Evolutionary conservation across 768 basidiomycete genomes (phyloP).

Genomic region (Gautieria morchelliformis): DNA sequence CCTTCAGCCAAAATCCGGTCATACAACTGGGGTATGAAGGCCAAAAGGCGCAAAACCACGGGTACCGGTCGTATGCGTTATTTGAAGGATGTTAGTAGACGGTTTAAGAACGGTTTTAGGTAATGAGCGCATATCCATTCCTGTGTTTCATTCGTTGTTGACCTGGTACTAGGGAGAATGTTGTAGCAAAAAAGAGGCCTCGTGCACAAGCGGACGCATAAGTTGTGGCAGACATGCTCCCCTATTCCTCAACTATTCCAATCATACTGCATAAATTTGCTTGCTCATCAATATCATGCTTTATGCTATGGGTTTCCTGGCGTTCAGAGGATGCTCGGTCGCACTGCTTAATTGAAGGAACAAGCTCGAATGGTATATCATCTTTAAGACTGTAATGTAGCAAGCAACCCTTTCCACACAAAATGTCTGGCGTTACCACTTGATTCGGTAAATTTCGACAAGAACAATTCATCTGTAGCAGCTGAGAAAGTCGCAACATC

Average conservation of each 20-base stretch:
- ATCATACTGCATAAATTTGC: not conserved
- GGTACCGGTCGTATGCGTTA: slow-evolving; percentile 94
- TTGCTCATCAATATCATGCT: not conserved
- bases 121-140: slow-evolving; percentile 22
- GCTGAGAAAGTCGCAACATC: not conserved
- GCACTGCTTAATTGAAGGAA: too few relatives aligned
- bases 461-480: slow-evolving; percentile 58
- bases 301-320: not conserved
- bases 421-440: slow-evolving; percentile 75
- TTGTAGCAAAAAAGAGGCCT: slow-evolving; percentile 77
- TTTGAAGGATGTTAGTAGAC: slow-evolving; percentile 85
- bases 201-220: slow-evolving; percentile 36
- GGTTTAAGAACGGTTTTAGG: slow-evolving; percentile 99
- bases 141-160: not conserved
- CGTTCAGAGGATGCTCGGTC: not conserved
- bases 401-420: slow-evolving; percentile 50
- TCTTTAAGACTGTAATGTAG: slow-evolving; percentile 8
- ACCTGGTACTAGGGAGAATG: slow-evolving; percentile 61
- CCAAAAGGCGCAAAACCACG: slow-evolving; percentile 99
- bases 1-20: slow-evolving; percentile 92
- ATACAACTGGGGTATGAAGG: slow-evolving; percentile 98
- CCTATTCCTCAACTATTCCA: not conserved
- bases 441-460: slow-evolving; percentile 69
- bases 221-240: not conserved
- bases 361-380: too few relatives aligned